Percentiles rank a stretch among this genome's conserved stretches.
Evolutionary conservation across 78 protist genomes (phyloP).

Genomic region (Acrasis kona): DNA sequence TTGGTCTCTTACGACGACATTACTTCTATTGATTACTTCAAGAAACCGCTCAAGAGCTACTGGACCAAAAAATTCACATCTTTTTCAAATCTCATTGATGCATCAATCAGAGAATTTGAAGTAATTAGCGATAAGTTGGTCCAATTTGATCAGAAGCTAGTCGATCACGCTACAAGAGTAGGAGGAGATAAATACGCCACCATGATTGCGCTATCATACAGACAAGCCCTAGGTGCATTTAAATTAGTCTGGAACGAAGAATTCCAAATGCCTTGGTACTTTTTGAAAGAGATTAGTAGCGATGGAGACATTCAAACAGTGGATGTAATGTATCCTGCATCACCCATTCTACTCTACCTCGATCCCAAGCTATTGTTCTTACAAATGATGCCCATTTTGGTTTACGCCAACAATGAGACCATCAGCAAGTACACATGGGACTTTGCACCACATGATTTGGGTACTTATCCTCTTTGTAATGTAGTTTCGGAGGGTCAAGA

Average conservation of each 20-base stretch:
- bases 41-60: no score
- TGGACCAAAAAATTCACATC: no score
- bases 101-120: no score
- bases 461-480: slow-evolving; percentile 20
- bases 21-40: no score
- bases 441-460: slow-evolving; percentile 39
- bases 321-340: slow-evolving; percentile 36
- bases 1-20: no score
- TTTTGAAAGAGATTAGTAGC: slow-evolving; percentile 32
- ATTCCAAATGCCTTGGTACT: not conserved
- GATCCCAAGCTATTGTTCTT: not conserved
- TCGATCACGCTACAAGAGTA: no score
- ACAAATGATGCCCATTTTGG: slow-evolving; percentile 9
- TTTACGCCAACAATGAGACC: slow-evolving; percentile 29
- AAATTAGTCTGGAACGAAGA: not conserved
- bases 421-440: not conserved
- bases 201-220: slow-evolving; percentile 2
- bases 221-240: not conserved
- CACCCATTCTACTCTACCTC: slow-evolving; percentile 10
- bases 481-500: slow-evolving; percentile 14
- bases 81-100: no score
- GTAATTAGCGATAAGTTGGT: no score
- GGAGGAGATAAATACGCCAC: slow-evolving; percentile 1
- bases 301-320: slow-evolving; percentile 35
- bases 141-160: no score